These are phyloP conservation scores for Furcasterigmium furcatum DNA, from an alignment of 2,329 filamentous ascomycete genomes.

Conservation along the genomic window DNA sequence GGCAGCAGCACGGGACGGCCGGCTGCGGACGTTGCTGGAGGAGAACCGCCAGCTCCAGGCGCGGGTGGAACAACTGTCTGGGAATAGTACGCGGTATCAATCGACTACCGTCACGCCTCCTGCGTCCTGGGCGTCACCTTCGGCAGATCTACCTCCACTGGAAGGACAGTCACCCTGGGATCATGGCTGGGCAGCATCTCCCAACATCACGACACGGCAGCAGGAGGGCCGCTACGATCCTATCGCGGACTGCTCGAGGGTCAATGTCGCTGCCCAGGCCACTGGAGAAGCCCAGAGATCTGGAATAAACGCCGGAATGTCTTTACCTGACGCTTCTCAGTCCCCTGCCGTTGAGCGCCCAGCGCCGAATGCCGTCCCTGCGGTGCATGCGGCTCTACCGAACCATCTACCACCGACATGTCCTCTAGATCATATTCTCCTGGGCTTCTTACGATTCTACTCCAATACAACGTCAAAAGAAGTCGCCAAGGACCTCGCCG, in stretches of 20 bases:
- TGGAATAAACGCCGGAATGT: not conserved
- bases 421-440: slow-evolving; percentile 1
- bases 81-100: not conserved
- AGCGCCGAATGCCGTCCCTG: not conserved
- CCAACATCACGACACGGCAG: not conserved
- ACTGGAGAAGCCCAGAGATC: not conserved
- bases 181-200: not conserved
- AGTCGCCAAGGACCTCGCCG: not conserved
- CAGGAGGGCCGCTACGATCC: not conserved
- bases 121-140: not conserved
- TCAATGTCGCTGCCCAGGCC: not conserved
- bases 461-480: not conserved
- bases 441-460: slow-evolving; percentile 1
- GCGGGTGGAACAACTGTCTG: not conserved
- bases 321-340: not conserved
- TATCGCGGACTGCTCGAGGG: not conserved
- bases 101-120: not conserved
- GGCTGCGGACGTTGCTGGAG: not conserved
- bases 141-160: not conserved
- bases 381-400: not conserved
- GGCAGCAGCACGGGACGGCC: not conserved
- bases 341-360: not conserved
- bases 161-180: not conserved
- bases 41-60: not conserved
- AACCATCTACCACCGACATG: not conserved